Evolutionary conservation across 2,329 filamentous ascomycete genomes (phyloP), one percentile per base, ranked within the genome.

Genomic region (Thelonectria olida): DNA sequence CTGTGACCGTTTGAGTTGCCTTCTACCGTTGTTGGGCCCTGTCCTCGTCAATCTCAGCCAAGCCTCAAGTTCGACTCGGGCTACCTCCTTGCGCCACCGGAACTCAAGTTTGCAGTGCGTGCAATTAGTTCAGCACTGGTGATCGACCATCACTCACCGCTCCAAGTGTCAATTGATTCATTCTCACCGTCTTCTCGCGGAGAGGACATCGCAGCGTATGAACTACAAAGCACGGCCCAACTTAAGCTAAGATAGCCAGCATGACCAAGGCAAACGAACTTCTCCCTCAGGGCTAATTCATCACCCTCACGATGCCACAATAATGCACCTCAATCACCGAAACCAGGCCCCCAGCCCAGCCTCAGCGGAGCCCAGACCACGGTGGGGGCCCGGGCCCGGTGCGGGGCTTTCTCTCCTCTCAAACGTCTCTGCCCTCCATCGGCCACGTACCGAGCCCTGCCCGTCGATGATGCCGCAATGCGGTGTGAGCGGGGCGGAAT

Each of bases 321-420:
- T n/a, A n/a, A 66, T 69, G 60, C 62, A 69, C 59, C 50, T 67
- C 57, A 68, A 70, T 68, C 61, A 66, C 67, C 65, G 65, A 69
- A 58, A 63, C 39, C 55, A 51, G 55, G 41, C 47, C 39, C 62
- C 42, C 59, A 63, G 62, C 50, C 20, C 60, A 67, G 64, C 60
- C 58, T 63, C 54, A 69, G 67, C 63, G 66, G 62, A 69, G 62
- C 62, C 60, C 27, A 66, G 54, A 62, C 63, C 65, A 58, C 59
- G 61, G 59, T 65, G 66, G 68, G 47, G 38, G 31, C 44, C 63
- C 63, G 65, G 64, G 52, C 64, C 67, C 67, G 67, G 59, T 68
- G 39, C 56, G 58, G 67, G 63, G 58, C 56, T 34, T 58, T 17
- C 48, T 25, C 34, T 25, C 17, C 48, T 57, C 50, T 47, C 39